Evolutionary conservation across 495 filamentous ascomycete species (phyloP), one percentile per base, ranked within the genome.

Genomic region (Cryomyces antarcticus): DNA sequence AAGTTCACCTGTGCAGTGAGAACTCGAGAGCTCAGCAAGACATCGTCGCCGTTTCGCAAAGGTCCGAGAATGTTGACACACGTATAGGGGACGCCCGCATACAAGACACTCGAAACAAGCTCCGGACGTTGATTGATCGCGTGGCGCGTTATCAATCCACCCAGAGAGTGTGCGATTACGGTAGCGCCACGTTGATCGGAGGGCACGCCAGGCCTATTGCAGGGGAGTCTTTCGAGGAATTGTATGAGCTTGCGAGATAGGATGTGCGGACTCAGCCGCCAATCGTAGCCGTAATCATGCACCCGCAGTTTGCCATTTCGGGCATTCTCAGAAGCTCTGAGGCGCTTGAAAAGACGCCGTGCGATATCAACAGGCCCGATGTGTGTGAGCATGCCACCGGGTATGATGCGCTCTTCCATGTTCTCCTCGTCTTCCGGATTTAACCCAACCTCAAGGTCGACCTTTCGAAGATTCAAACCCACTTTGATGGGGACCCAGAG

Each of bases 1-100:
- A 97, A 95, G 58, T 88, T 93, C 41, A 93, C 87, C 58, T 94
- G 85, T 0, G 89, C 86, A 1, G 87, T 94, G 2, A 97, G 67
- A 2, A 95, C 82, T 44, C 82, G 82, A 17, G 84, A 85, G 53
- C 84, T 93, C 31, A 97, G 62, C 4, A 94, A 67, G 1, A 95
- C 89, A 28, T 85, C 78, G 53, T 95, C 88, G 9, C 86, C 86
- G 52, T 89, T 92, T 37, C 88, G 74, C 3, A 97, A 52, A 0
- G 88, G 87, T 1, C 88, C 88, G 10, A 95, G 71, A 38, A 94
- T 88, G 57, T 92, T 93, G 47, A 93, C 76, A 54, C 84, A 93
- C 33, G 77, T 73, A 47, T 86, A 73, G 3, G 88, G 87, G 0
- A 77, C 77, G 12, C 87, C 88, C 6, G 82, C 88, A 51, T 79